Conservation (phyloP, 495 filamentous ascomycete genomes). For the Penicillium pancosmium region DNA sequence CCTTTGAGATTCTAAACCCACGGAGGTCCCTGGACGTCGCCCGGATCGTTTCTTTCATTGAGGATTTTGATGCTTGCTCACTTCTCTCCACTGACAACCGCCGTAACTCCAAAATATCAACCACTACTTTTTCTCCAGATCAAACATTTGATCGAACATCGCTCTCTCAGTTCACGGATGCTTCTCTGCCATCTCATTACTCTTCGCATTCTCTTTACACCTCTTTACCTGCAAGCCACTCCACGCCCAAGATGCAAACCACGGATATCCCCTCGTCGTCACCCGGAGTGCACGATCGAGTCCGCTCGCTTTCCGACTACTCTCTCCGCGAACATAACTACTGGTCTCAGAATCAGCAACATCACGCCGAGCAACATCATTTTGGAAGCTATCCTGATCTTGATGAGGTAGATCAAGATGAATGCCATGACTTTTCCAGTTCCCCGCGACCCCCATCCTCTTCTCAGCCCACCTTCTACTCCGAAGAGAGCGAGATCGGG, state of each 20-base stretch:
- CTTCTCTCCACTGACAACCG: slow-evolving; percentile 22
- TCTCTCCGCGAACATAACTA: slow-evolving; percentile 21
- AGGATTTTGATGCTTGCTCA: slow-evolving; percentile 40
- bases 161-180: slow-evolving; percentile 34
- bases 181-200: slow-evolving; percentile 31
- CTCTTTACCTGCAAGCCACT: slow-evolving; percentile 10
- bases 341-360: slow-evolving; percentile 20
- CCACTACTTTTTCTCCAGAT: slow-evolving; percentile 21
- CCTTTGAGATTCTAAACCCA: slow-evolving; percentile 51
- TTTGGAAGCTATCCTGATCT: slow-evolving; percentile 20
- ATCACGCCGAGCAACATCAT: slow-evolving; percentile 10
- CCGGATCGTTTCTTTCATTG: slow-evolving; percentile 47
- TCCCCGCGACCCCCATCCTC: slow-evolving; percentile 22
- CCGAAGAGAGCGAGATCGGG: slow-evolving; percentile 36
- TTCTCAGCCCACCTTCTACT: slow-evolving; percentile 28
- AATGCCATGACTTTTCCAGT: slow-evolving; percentile 14
- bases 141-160: slow-evolving; percentile 26
- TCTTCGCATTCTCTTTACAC: slow-evolving; percentile 28
- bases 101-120: slow-evolving; percentile 30
- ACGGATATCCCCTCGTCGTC: slow-evolving; percentile 26
- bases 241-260: slow-evolving; percentile 22
- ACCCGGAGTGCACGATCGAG: slow-evolving; percentile 24
- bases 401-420: slow-evolving; percentile 22
- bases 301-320: slow-evolving; percentile 30
- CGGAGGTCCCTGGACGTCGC: slow-evolving; percentile 44